Base-by-base conservation (phyloP, 345 rosid genomes). In the Hibiscus tridactylites region DNA sequence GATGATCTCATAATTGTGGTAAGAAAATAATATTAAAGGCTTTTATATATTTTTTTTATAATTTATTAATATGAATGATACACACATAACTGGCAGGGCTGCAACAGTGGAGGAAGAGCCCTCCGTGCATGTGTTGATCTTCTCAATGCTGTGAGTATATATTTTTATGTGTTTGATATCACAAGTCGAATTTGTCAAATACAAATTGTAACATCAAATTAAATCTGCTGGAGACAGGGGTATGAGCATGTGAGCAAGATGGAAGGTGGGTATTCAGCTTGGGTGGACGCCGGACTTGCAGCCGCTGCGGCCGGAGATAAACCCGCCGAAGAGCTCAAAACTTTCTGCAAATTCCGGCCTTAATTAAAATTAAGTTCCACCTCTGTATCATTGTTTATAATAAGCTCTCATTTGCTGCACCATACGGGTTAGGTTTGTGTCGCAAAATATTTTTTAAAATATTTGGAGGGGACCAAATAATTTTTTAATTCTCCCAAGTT, bases 181-280 rank as follows among this genome's bases (percentile, higher is more conserved):
- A 47, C 12, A 47, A 47, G 9, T 53, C 19, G 6, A 52, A 53
- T 53, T 6, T 53, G 57, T 16, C 50, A 46, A 21, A 12, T 6
- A 19, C 16, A 3, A 13, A 29, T 35, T 1, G 6, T 37, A 37
- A 6, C 9, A 37, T 37, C 42, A 0, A 6, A 37, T 37, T 6
- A 37, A 35, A 35, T 35, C 3, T 35, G 65, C 6, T 61, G 74
- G 57, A 26, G 35, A 15, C 79, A 80, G 89, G 4, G 89, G 4
- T 82, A 78, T 39, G 77, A 76, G 65, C 62, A 77, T 62, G 85
- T 81, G 71, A 83, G 61, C 42, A 80, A 78, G 78, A 78, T 83
- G 84, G 89, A 67, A 42, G 89, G 85, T 56, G 85, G 89, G 10
- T 83, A 80, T 75, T 81, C 89, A 17, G 82, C 82, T 5, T 85